phyloP scores from a whole-genome alignment of 2,329 filamentous ascomycete genomes.

The Alternaria sp. region DNA sequence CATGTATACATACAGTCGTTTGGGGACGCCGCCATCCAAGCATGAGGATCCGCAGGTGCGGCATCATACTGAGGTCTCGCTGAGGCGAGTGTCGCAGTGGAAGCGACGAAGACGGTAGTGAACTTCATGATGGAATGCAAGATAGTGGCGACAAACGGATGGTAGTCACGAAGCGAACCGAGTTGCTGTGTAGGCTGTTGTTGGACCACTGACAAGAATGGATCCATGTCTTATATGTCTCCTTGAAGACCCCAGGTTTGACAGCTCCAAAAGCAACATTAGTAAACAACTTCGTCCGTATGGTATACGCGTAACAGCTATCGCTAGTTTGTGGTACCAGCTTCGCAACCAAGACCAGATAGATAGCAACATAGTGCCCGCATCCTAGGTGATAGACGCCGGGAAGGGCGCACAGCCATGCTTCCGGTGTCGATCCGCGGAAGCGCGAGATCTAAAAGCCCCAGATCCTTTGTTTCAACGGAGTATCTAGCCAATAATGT shows the following conservation, averaged over 20 bases:
- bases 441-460: neutral
- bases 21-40: conserved; percentile 23
- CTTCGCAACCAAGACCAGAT: neutral
- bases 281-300: neutral
- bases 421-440: neutral
- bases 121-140: neutral
- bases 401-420: neutral
- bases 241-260: neutral
- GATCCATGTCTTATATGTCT: neutral
- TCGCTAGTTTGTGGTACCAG: neutral
- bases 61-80: conserved; percentile 11
- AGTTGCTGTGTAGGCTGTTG: neutral
- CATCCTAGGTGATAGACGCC: neutral
- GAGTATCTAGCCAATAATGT: accelerated
- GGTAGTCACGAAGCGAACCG: neutral
- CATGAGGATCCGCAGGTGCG: conserved; percentile 11
- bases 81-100: conserved; percentile 10
- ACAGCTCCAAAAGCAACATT: neutral
- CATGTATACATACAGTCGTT: conserved; percentile 17
- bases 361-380: neutral
- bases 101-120: neutral
- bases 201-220: neutral
- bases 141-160: too few species aligned
- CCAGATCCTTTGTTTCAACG: neutral
- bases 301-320: neutral